These are phyloP conservation scores for Cryptosporidium xiaoi DNA, from an alignment of 169 alveolate species.

Conservation along the genomic window DNA sequence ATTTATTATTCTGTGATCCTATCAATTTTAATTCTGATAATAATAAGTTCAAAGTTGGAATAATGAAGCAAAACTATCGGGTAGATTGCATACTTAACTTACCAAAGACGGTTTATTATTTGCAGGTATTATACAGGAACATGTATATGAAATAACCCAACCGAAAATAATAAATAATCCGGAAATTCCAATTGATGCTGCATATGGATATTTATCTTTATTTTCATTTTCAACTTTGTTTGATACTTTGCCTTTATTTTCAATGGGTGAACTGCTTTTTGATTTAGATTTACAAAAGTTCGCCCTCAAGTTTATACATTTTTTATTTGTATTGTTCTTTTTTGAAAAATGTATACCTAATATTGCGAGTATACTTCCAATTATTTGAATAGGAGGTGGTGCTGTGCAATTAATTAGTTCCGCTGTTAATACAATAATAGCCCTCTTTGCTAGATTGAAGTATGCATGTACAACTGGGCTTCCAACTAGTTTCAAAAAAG, in stretches of 20 bases:
- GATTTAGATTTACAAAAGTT: no score
- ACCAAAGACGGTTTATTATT: constrained; percentile 12
- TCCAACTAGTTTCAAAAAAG: constrained; percentile 68
- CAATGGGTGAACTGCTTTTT: neutral
- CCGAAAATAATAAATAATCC: constrained; percentile 46
- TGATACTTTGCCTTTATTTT: neutral
- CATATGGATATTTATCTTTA: constrained; percentile 67
- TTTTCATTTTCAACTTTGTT: constrained; percentile 8
- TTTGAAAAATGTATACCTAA: constrained; percentile 74
- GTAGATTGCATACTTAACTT: constrained; percentile 34
- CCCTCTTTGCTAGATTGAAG: constrained; percentile 72
- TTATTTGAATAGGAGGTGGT: constrained; percentile 64
- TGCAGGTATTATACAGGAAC: constrained; percentile 46
- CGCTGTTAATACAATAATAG: constrained; percentile 72
- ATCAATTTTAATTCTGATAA: neutral
- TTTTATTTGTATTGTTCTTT: constrained; percentile 22
- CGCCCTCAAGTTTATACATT: neutral
- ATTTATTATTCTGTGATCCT: constrained; percentile 13
- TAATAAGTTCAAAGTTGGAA: neutral
- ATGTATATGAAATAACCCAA: constrained; percentile 50
- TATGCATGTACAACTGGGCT: constrained; percentile 74
- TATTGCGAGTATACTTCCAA: constrained; percentile 70
- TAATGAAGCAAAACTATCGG: neutral
- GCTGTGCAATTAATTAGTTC: constrained; percentile 69
- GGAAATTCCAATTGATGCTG: constrained; percentile 69